Percentiles rank a stretch among this genome's conserved stretches.
Evolutionary conservation across 2,329 filamentous ascomycete species (phyloP).

Genomic region (Fusarium irregulare): DNA sequence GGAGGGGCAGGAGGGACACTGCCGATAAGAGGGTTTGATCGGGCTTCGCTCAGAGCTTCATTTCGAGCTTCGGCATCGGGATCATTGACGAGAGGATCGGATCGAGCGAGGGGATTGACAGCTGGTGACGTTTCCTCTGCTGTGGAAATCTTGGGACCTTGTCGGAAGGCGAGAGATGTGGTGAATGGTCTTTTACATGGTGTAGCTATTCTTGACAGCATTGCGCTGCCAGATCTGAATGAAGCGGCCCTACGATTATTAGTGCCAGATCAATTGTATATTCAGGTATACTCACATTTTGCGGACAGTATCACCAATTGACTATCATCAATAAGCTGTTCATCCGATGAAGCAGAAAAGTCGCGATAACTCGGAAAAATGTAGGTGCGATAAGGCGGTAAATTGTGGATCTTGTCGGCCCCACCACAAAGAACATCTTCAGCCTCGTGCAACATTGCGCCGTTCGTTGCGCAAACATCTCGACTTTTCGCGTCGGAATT

Average conservation of each 20-base stretch:
- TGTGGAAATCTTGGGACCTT: conserved; percentile 26
- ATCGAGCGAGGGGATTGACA: conserved; percentile 14
- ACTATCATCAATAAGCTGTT: conserved; percentile 34
- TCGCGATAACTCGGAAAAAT: conserved; percentile 47
- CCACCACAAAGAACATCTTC: conserved; percentile 44
- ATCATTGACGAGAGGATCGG: conserved; percentile 3
- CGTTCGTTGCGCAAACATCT: conserved; percentile 18
- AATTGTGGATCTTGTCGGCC: conserved; percentile 30
- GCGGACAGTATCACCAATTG: conserved; percentile 36
- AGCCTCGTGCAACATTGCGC: conserved; percentile 44
- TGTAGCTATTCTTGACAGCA: conserved; percentile 48
- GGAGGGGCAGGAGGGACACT: conserved; percentile 25
- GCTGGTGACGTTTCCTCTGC: conserved; percentile 11
- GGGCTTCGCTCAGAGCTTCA: conserved; percentile 5
- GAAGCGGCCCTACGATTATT: conserved; percentile 44
- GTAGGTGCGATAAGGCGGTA: conserved; percentile 44
- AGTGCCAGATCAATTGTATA: not conserved
- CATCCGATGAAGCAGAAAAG: conserved; percentile 40
- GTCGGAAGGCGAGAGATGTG: conserved; percentile 47
- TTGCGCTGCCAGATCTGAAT: conserved; percentile 45
- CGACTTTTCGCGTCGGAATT: conserved; percentile 1
- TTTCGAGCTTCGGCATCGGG: not conserved
- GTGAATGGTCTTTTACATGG: conserved; percentile 48
- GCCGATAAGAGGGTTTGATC: conserved; percentile 9
- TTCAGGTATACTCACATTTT: conserved; percentile 36